Base-by-base conservation (phyloP, 2,329 filamentous ascomycete genomes). In the Anthostomella pinea region DNA sequence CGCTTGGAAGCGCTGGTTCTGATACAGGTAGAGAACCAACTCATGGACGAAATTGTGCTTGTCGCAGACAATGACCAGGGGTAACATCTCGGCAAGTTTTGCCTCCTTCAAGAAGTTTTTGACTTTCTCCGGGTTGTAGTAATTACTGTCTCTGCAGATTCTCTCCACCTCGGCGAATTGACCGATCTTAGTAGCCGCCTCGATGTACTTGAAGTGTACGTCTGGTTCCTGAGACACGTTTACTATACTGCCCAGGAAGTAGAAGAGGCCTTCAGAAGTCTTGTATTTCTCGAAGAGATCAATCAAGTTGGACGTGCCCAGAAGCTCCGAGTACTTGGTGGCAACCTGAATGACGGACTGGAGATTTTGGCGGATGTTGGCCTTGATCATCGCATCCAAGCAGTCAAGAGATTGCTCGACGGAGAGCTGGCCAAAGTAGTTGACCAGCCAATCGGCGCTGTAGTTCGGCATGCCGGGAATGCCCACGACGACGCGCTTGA, bases 51-150 rank as follows among this genome's bases (percentile, higher is more conserved):
- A 95, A 71, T 97, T 95, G 77, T 94, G 96, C n/a, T 91, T 87
- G 61, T 98, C 93, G 68, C 94, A 98, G 41, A 98, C 89, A 53
- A 97, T 96, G 67, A 98, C 98, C 36, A 98, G 73, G 27, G 93
- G 93, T 27, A 98, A 76, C 68, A 96, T 91, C 65, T 98, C 93
- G 2, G 84, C 82, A 28, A 98, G 73, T 50, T 83, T 85, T 36
- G 93, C 91, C 63, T 98, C 94, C 71, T 98, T 98, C 45, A 98
- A 72, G 79, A 97, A 98, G 72, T 98, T 98, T 76, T 96, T 96
- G 39, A 96, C 88, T 73, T 95, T 95, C 66, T 96, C 89, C 0
- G 89, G 77, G 63, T 96, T 91, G 68, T 89, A 91, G 58, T 77
- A 76, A 62, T 85, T 89, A 74, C 85, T 94, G 64, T 98, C 93